Percentiles rank a stretch among this genome's conserved stretches.
These are phyloP conservation scores for Penicillium herquei DNA, from an alignment of 495 filamentous ascomycete genomes.

Conservation along the genomic window DNA sequence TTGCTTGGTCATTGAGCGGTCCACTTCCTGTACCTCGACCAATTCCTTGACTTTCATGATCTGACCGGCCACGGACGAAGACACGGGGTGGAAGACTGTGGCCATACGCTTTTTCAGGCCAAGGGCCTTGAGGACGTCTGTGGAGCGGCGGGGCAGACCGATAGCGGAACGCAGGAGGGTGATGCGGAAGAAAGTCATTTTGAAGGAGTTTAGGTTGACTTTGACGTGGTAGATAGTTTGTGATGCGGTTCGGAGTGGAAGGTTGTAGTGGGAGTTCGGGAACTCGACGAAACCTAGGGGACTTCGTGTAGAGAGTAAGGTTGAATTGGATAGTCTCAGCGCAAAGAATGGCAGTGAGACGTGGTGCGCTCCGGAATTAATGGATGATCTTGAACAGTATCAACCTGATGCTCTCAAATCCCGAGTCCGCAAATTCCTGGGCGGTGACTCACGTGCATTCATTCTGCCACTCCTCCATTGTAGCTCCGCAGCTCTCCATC, in stretches of 20 bases:
- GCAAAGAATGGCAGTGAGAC: too few species aligned
- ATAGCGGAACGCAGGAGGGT: conserved; percentile 92
- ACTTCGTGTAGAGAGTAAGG: too few species aligned
- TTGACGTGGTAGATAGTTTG: not conserved
- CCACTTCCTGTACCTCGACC: conserved; percentile 82
- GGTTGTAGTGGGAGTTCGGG: not conserved
- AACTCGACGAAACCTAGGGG: too few species aligned
- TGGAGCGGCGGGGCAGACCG: conserved; percentile 79
- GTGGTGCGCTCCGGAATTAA: not conserved
- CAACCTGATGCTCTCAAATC: not conserved
- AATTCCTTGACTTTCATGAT: conserved; percentile 98
- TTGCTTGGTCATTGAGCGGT: conserved; percentile 60
- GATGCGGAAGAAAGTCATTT: conserved; percentile 92
- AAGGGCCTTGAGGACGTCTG: conserved; percentile 82
- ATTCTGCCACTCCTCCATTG: conserved; percentile 20
- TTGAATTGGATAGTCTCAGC: too few species aligned
- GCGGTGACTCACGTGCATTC: conserved; percentile 25
- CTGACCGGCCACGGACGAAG: conserved; percentile 81
- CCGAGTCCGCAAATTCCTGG: conserved; percentile 18
- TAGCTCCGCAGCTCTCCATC: conserved; percentile 20
- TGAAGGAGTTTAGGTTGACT: conserved; percentile 14
- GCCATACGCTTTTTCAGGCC: conserved; percentile 82
- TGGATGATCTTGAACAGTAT: not conserved
- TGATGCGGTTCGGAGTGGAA: not conserved
- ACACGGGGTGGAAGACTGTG: conserved; percentile 90